Evolutionary conservation across 768 basidiomycete genomes (phyloP).

Genomic region (Tylopilus plumbeoviolaceoides): DNA sequence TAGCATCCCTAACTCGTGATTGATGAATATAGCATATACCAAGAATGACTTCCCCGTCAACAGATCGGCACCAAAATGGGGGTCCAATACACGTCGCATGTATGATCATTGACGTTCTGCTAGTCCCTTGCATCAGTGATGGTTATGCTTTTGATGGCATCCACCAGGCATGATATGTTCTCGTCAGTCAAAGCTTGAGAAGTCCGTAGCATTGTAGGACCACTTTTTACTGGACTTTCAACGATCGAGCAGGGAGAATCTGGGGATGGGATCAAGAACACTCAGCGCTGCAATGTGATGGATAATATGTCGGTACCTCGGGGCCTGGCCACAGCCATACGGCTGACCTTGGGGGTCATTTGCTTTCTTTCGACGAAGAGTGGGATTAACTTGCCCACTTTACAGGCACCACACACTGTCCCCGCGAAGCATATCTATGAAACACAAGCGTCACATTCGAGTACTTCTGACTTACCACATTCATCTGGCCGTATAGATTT

Average conservation of each 20-base stretch:
- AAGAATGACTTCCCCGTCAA: not conserved
- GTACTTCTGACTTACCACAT: slow-evolving; percentile 44
- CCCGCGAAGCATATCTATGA: not conserved
- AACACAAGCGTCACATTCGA: not conserved
- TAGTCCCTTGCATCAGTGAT: slow-evolving; percentile 1
- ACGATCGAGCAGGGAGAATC: slow-evolving; percentile 13
- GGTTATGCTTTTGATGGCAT: slow-evolving; percentile 9
- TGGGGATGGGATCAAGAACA: slow-evolving; percentile 1
- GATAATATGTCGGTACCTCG: slow-evolving; percentile 36
- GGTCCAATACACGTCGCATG: too few species aligned
- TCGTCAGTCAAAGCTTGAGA: slow-evolving; percentile 1
- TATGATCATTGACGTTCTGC: not conserved
- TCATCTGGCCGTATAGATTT: slow-evolving; percentile 67
- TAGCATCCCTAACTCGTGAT: not conserved
- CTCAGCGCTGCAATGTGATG: not conserved
- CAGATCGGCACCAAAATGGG: not conserved
- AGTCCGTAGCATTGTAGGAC: not conserved
- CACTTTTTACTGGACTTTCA: not conserved
- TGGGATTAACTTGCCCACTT: slow-evolving; percentile 53
- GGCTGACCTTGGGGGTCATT: slow-evolving; percentile 37
- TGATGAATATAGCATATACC: too few species aligned
- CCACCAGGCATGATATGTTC: slow-evolving; percentile 9
- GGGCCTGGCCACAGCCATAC: slow-evolving; percentile 41
- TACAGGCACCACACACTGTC: slow-evolving; percentile 66
- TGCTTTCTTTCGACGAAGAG: slow-evolving; percentile 44